Conservation (phyloP, 306 rosid species). For the Acacia melanoxylon region DNA sequence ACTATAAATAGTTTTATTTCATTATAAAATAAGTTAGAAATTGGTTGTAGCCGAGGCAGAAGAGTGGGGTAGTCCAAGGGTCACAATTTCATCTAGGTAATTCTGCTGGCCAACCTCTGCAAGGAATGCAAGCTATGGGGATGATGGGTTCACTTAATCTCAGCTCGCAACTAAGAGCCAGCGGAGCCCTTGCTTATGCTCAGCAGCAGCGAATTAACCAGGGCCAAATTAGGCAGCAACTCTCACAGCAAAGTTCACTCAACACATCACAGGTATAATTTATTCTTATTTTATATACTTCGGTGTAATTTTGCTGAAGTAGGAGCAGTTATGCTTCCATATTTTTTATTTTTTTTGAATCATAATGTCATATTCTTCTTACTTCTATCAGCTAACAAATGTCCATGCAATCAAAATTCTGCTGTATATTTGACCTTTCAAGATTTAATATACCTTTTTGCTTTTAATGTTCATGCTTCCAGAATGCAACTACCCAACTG, state of each 20-base stretch:
- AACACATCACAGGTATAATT: slow-evolving; percentile 64
- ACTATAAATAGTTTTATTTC: neutral
- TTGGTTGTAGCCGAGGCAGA: slow-evolving; percentile 85
- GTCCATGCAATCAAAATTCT: slow-evolving; percentile 9
- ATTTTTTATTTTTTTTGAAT: slow-evolving; percentile 9
- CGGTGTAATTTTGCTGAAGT: slow-evolving; percentile 21
- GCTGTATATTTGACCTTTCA: neutral
- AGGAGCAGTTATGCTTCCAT: neutral
- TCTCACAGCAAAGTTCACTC: slow-evolving; percentile 70
- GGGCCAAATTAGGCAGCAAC: slow-evolving; percentile 81
- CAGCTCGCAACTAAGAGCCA: slow-evolving; percentile 67
- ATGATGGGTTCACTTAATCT: slow-evolving; percentile 72
- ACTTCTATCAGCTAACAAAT: slow-evolving; percentile 18
- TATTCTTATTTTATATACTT: slow-evolving; percentile 25
- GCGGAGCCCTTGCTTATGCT: slow-evolving; percentile 62
- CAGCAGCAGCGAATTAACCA: slow-evolving; percentile 77
- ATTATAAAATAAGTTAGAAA: slow-evolving; percentile 27
- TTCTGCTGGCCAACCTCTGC: slow-evolving; percentile 77
- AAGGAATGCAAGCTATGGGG: slow-evolving; percentile 89
- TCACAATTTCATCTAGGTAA: slow-evolving; percentile 74
- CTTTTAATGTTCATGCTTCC: slow-evolving; percentile 6
- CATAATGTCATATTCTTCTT: slow-evolving; percentile 14
- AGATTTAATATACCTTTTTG: neutral
- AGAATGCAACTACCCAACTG: neutral
- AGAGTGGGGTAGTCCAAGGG: slow-evolving; percentile 70